Percentiles rank a stretch among this genome's conserved stretches.
phyloP scores from a whole-genome alignment of 1,139 yeast genomes.

The Saccharomyces pastorianus region DNA sequence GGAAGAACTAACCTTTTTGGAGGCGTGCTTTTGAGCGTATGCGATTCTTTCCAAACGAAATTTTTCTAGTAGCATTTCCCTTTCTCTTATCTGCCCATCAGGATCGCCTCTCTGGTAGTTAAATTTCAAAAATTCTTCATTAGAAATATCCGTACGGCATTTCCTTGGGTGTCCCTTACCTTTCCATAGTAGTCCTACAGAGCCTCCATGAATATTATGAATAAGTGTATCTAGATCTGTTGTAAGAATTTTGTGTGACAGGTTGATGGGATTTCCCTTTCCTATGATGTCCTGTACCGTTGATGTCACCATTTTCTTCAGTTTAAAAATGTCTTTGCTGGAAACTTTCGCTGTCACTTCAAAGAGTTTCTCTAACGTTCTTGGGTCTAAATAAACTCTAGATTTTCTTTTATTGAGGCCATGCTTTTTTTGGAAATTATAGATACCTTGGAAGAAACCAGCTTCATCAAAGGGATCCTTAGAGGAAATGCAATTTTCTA shows the following conservation, averaged over 20 bases:
- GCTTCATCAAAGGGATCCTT: slow-evolving; percentile 82
- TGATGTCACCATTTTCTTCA: slow-evolving; percentile 60
- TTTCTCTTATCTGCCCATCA: slow-evolving; percentile 20
- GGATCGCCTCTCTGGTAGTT: slow-evolving; percentile 31
- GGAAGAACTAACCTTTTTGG: neutral
- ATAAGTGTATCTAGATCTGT: slow-evolving; percentile 41
- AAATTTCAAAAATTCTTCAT: slow-evolving; percentile 20
- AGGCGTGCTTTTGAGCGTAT: neutral
- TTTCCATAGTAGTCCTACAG: slow-evolving; percentile 42
- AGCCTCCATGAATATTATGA: slow-evolving; percentile 38
- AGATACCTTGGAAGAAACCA: slow-evolving; percentile 51
- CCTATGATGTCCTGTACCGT: slow-evolving; percentile 64
- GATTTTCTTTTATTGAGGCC: slow-evolving; percentile 35
- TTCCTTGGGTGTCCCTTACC: slow-evolving; percentile 35
- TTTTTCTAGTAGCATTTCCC: slow-evolving; percentile 15
- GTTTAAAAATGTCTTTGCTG: slow-evolving; percentile 48
- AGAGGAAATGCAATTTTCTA: slow-evolving; percentile 72
- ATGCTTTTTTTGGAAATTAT: slow-evolving; percentile 61
- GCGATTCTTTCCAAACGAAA: slow-evolving; percentile 6
- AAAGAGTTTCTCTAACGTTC: slow-evolving; percentile 54
- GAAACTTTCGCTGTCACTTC: slow-evolving; percentile 48
- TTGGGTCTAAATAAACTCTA: slow-evolving; percentile 53
- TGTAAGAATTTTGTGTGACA: slow-evolving; percentile 43
- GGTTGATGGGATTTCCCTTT: slow-evolving; percentile 33
- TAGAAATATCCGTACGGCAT: slow-evolving; percentile 35